phyloP scores from a whole-genome alignment of 2,329 filamentous ascomycete species.

The Fusarium pseudograminearum region DNA sequence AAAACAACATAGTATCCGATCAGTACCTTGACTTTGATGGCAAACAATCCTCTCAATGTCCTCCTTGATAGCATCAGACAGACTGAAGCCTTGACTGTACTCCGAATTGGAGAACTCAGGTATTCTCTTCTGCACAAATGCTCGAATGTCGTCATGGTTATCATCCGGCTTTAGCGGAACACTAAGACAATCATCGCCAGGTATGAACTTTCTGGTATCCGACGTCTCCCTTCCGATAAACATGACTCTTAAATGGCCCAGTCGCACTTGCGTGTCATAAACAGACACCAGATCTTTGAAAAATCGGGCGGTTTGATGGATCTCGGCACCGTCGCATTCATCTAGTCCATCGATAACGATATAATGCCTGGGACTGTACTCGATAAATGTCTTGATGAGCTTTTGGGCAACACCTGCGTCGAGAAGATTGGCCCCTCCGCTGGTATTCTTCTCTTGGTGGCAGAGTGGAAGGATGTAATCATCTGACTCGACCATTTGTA shows the following conservation, averaged over 20 bases:
- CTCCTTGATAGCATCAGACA: neutral
- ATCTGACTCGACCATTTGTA: slow-evolving; percentile 7
- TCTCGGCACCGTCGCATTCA: neutral
- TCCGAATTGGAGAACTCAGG: neutral
- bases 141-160: slow-evolving; percentile 2
- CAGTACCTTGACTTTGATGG: neutral
- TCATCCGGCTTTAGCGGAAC: neutral
- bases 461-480: slow-evolving; percentile 7
- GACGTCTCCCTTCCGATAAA: slow-evolving; percentile 13
- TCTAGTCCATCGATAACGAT: neutral
- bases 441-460: neutral
- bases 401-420: neutral
- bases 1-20: accelerated
- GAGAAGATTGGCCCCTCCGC: neutral
- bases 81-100: neutral
- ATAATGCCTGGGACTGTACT: neutral
- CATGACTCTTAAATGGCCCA: slow-evolving; percentile 1
- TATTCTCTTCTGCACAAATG: neutral
- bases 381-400: neutral
- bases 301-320: neutral
- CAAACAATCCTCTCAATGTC: slow-evolving; percentile 2
- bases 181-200: neutral
- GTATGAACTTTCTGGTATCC: neutral
- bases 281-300: neutral
- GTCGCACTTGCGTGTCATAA: neutral